Base-by-base conservation (phyloP, 2,329 filamentous ascomycete species). In the Kalaharituber pfeilii region DNA sequence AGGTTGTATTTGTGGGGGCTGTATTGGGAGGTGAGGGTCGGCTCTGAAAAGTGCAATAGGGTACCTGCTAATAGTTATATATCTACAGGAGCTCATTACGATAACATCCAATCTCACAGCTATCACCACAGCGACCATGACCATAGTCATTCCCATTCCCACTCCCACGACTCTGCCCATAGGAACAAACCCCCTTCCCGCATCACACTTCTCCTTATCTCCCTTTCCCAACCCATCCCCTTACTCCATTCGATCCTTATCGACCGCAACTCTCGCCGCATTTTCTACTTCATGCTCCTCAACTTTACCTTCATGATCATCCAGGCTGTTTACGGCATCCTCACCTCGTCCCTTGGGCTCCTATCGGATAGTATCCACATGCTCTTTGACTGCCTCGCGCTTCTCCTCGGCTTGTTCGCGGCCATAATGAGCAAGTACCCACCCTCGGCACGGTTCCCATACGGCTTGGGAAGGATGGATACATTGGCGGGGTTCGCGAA, bases 351-450 rank as follows among this genome's bases (percentile, higher is more conserved):
- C 0, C 72, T 98, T 4, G 91, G 91, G 2, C 75, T 98, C n/a
- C 77, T 98, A 18, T 94, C 87, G 62, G 91, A 98, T 69, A 96
- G 88, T 64, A 91, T 98, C 59, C 91, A 98, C 70, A 98, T 98
- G 91, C 89, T 98, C 65, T 96, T 98, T 64, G 91, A 98, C 69
- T 98, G 91, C 62, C 80, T 95, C 30, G 91, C 89, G 20, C 75
- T 98, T 26, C 79, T 85, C 1, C 87, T 98, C 30, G 91, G 91
- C 9, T 73, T 98, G 8, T 82, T 89, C 62, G 91, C 91, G 26
- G 83, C 89, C 1, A 87, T 98, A 5, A 86, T 94, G 73, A 91
- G 86, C 69, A 96, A 96, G 69, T 95, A 91, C 88, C 87, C 88
- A 1, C 84, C 87, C 0, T 94, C 83, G 66, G 75, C 84, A 56